Evolutionary conservation across 768 basidiomycete genomes (phyloP).

Genomic region (Suillus occidentalis): DNA sequence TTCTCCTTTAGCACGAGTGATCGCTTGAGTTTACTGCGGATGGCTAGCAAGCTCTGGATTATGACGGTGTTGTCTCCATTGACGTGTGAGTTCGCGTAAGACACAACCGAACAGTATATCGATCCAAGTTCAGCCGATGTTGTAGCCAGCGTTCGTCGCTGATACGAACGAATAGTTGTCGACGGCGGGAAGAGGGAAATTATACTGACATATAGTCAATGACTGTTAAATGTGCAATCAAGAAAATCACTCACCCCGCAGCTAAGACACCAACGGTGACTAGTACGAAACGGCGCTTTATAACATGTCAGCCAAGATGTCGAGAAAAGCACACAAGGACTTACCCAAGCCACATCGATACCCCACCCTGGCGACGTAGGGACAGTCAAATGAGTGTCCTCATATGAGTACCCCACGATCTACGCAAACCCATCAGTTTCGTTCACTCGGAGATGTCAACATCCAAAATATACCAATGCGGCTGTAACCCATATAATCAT

Average conservation of each 20-base stretch:
- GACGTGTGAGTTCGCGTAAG: constrained; percentile 59
- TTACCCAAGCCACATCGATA: constrained; percentile 70
- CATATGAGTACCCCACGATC: constrained; percentile 76
- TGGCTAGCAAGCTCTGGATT: constrained; percentile 65
- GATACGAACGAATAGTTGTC: constrained; percentile 71
- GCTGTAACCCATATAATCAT: constrained; percentile 67
- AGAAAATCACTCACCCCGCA: constrained; percentile 57
- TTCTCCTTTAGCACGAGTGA: constrained; percentile 57
- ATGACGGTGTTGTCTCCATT: constrained; percentile 59
- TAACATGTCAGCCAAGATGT: not conserved
- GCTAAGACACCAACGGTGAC: constrained; percentile 72
- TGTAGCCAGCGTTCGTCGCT: constrained; percentile 68
- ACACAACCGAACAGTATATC: constrained; percentile 75
- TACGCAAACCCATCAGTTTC: constrained; percentile 21
- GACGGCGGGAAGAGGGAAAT: constrained; percentile 74
- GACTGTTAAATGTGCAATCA: not conserved
- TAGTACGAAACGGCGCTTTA: constrained; percentile 63
- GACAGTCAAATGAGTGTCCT: constrained; percentile 50
- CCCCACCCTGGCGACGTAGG: constrained; percentile 59
- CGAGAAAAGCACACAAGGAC: constrained; percentile 10
- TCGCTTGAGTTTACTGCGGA: constrained; percentile 70
- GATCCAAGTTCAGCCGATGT: constrained; percentile 66
- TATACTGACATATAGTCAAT: constrained; percentile 40
- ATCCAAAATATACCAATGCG: constrained; percentile 46
- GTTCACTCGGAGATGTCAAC: not conserved